Evolutionary conservation across 1,284 basidiomycete species (phyloP).

Genomic region (Irpex sp.): DNA sequence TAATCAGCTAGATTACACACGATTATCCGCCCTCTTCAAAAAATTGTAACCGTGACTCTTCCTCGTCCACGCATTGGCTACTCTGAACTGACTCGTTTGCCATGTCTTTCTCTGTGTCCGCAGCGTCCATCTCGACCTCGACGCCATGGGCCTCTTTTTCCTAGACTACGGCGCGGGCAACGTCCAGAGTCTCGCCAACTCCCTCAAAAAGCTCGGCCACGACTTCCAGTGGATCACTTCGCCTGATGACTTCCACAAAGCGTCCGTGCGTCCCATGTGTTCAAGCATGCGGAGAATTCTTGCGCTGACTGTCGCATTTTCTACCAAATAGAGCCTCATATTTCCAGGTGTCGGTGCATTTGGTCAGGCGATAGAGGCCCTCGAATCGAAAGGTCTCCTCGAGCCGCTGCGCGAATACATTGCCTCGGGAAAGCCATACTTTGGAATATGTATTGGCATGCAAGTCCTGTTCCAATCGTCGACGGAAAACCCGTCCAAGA

Average conservation of each 20-base stretch:
- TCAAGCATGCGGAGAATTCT: constrained; percentile 7
- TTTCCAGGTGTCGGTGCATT: constrained; percentile 99
- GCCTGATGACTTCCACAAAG: constrained; percentile 84
- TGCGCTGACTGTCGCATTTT: constrained; percentile 16
- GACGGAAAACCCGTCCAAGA: constrained; percentile 58
- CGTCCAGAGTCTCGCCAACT: constrained; percentile 92
- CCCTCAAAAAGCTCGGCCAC: constrained; percentile 84
- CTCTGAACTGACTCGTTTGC: not conserved
- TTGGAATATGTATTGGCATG: constrained; percentile 98
- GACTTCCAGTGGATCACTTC: constrained; percentile 88
- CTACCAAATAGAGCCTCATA: constrained; percentile 72
- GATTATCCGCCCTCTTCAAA: not conserved
- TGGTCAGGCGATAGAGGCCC: constrained; percentile 80
- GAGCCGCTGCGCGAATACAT: constrained; percentile 86
- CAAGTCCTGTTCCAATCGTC: constrained; percentile 92
- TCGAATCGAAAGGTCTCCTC: constrained; percentile 72
- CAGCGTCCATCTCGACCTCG: not conserved
- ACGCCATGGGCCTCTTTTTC: constrained; percentile 72
- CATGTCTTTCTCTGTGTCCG: constrained; percentile 1
- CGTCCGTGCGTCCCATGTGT: constrained; percentile 66
- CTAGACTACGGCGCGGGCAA: constrained; percentile 97
- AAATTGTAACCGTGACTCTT: constrained; percentile 4
- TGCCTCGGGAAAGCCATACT: constrained; percentile 88
- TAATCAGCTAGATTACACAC: not conserved
- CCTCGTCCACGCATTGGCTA: not conserved